Base-by-base conservation (phyloP, 352 stramenopile species). In the Globisporangium yorkense region DNA sequence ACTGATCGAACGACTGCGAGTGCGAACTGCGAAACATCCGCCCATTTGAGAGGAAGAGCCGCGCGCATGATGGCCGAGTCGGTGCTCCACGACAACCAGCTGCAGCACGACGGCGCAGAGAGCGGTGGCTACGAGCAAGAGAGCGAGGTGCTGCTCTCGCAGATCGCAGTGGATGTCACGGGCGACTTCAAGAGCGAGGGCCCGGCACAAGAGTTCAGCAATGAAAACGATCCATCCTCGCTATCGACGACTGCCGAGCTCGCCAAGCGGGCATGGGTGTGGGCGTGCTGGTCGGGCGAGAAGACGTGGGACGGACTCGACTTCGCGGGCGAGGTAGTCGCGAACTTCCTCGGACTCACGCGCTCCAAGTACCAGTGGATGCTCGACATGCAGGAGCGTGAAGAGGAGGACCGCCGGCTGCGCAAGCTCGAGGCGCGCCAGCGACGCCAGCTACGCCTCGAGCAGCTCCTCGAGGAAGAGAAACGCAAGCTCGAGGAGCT, bases 291-390 rank as follows among this genome's bases (percentile, higher is more conserved):
- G 81, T 79, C 77, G 2, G 74, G 84, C 20, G 51, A 66, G 20
- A 92, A 83, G 61, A 82, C 82, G 1, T 88, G 75, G 41, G 74
- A 88, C 46, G 72, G 70, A 1, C 69, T 93, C 59, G 83, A 92
- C 45, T 95, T 95, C 71, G 81, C 71, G 0, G 85, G 83, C 3
- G 85, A 95, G 62, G 78, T 93, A 33, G 47, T 92, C 6, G 82
- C 80, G 39, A 81, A 89, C 52, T 94, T 94, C 61, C 53, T 94
- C 1, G 82, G 84, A 0, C 79, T 94, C 51, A 92, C 77, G n/a
- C 75, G 73, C 15, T 92, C 80, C 21, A 86, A 94, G 62, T 92
- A 92, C 59, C 82, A 92, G 62, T 92, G 84, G 80, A 84, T 92
- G 43, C 64, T 92, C 50, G 80, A 90, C 51, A 67, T 84, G 48